phyloP scores from a whole-genome alignment of 176 grass and related monocot species.

The Carex kokanica region DNA sequence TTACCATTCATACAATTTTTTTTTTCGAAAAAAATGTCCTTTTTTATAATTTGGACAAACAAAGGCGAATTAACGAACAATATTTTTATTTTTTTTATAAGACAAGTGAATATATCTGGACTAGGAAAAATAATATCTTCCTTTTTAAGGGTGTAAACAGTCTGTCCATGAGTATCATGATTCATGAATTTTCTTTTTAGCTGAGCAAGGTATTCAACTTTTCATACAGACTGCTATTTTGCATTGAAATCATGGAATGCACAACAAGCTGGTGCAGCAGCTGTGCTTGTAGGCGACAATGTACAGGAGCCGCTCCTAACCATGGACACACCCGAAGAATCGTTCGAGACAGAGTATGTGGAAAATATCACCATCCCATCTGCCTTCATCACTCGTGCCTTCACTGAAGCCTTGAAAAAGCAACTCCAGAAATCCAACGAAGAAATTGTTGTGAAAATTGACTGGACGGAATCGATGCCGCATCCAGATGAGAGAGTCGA shows the following conservation, averaged over 20 bases:
- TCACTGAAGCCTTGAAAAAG: constrained; percentile 46
- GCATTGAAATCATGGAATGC: constrained; percentile 92
- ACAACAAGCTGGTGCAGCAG: constrained; percentile 66
- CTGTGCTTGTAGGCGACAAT: constrained; percentile 74
- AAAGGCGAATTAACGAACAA: neutral
- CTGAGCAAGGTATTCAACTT: neutral
- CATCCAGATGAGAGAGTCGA: constrained; percentile 48
- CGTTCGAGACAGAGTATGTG: constrained; percentile 46
- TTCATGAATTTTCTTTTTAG: neutral
- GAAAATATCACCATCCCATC: constrained; percentile 77
- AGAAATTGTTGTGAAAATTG: constrained; percentile 35
- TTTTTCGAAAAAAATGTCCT: neutral
- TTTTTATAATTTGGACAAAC: neutral
- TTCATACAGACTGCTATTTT: constrained; percentile 71
- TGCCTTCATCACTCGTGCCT: constrained; percentile 40
- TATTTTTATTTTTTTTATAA: neutral
- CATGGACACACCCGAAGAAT: constrained; percentile 71
- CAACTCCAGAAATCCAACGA: constrained; percentile 16
- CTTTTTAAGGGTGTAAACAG: neutral
- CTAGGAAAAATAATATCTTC: neutral
- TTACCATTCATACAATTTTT: neutral
- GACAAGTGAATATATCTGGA: neutral
- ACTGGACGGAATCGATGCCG: constrained; percentile 42
- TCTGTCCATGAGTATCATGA: neutral
- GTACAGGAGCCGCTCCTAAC: constrained; percentile 73